These are phyloP conservation scores for Magnolia officinalis DNA, from an alignment of 164 flowering plant genomes.

Conservation along the genomic window DNA sequence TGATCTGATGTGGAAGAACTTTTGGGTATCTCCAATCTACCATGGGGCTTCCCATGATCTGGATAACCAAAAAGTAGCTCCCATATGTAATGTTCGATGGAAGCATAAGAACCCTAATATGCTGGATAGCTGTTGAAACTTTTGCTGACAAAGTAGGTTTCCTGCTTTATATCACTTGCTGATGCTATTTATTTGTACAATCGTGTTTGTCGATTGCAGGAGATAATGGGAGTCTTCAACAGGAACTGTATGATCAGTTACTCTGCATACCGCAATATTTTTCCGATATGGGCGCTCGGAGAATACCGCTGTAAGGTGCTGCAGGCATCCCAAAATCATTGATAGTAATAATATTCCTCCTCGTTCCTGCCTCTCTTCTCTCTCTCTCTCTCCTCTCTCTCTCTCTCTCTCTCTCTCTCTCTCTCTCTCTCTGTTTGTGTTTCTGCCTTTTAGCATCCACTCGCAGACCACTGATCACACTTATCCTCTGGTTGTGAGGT, in stretches of 20 bases:
- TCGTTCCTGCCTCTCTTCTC: too few species aligned
- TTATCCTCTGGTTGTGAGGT: too few species aligned
- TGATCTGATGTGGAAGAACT: not conserved
- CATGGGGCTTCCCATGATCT: not conserved
- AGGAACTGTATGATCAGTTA: slow-evolving; percentile 32
- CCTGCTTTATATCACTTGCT: not conserved
- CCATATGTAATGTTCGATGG: not conserved
- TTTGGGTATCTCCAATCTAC: not conserved
- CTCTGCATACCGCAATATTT: slow-evolving; percentile 31
- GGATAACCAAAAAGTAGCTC: not conserved
- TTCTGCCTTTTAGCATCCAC: too few species aligned
- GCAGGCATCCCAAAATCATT: slow-evolving; percentile 3
- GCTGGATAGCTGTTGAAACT: not conserved
- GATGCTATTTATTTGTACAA: not conserved
- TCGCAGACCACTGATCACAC: too few species aligned
- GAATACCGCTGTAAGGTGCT: slow-evolving; percentile 29
- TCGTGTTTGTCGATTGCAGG: slow-evolving; percentile 16
- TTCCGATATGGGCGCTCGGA: slow-evolving; percentile 41
- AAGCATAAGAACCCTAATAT: not conserved
- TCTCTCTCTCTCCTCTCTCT: too few species aligned
- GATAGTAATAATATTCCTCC: not conserved
- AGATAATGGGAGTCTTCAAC: slow-evolving; percentile 36
- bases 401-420: too few species aligned
- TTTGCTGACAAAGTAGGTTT: not conserved
- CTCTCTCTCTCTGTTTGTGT: too few species aligned